Evolutionary conservation across 2,329 filamentous ascomycete genomes (phyloP), one percentile per base, ranked within the genome.

Genomic region (Pezicula carpinea): DNA sequence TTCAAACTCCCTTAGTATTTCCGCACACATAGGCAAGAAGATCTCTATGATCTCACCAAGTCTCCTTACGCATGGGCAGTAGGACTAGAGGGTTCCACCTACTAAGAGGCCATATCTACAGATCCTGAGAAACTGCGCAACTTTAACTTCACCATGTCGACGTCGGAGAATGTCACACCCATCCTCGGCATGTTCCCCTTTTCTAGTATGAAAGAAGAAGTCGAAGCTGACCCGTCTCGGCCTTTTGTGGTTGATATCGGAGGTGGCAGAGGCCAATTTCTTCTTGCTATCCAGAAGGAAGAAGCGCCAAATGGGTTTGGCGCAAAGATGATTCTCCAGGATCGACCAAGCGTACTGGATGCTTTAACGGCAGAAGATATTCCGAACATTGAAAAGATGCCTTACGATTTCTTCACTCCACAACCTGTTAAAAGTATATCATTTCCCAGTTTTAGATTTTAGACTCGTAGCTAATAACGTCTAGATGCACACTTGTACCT

Each of bases 341-440:
- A 63, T 43, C 52, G 53, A 19, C 46, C 55, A 5, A 48, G 54
- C 35, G 60, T 64, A 1, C 42, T 64, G 19, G 53, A 52, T 13
- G 40, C 48, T 4, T 48, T 61, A 5, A 48, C 45, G 4, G 32
- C 39, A 21, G 50, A 58, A 17, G 50, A 56, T n/a, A 51, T 61
- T 11, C 55, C 55, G 0, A 53, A 52, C 8, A 55, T 61, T 17
- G 56, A 60, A 31, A 56, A 53, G 41, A 62, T 61, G 50, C 21
- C 47, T 15, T 60, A 61, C 43, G 56, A 64, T 39, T 61, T 63
- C 39, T 61, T 58, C 38, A 54, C 54, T 3, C 51, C 52, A 2
- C 59, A 64, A 26, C 59, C 60, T 7, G 45, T 63, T 6, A 56
- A 58, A 45, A 52, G 58, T 59, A 50, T 29, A 44, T 35, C 19